These are phyloP conservation scores for Trebouxia sp. DNA, from an alignment of 139 green algal species.

Conservation along the genomic window DNA sequence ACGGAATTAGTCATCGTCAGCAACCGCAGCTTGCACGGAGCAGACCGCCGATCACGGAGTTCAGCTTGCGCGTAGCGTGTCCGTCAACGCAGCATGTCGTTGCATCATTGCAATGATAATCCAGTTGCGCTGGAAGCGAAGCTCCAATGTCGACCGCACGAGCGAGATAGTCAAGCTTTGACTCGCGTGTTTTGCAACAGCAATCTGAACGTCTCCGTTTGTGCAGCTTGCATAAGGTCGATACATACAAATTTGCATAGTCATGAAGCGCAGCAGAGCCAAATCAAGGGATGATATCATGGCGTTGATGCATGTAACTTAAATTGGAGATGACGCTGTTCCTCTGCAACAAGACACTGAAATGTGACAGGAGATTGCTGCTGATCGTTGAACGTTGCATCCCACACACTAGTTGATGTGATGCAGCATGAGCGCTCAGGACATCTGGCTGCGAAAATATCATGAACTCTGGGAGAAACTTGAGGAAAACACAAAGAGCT, in stretches of 20 bases:
- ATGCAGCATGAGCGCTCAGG: conserved; percentile 2
- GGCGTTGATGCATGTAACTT: background rate
- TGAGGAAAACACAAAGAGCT: background rate
- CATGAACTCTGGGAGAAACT: background rate
- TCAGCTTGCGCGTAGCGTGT: no score
- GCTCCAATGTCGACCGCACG: no score
- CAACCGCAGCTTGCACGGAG: background rate
- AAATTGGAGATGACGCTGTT: background rate
- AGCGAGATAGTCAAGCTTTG: no score
- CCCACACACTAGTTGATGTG: no score
- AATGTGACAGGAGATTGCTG: background rate
- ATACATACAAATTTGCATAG: background rate
- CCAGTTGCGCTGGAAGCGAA: no score
- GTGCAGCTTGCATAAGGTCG: background rate
- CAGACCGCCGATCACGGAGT: no score
- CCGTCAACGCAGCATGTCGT: conserved; percentile 19
- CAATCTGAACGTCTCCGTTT: conserved; percentile 2
- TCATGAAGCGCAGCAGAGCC: conserved; percentile 7
- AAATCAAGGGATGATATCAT: conserved; percentile 10
- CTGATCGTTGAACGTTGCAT: no score
- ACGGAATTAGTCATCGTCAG: no score
- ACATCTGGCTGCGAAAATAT: background rate
- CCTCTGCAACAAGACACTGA: background rate
- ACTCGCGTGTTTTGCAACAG: no score
- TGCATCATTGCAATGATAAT: conserved; percentile 15